A percentile compares a stretch with the other conserved stretches of the same genome.
These are phyloP conservation scores for Suillus weaverae DNA, from an alignment of 768 basidiomycete genomes.

Conservation along the genomic window DNA sequence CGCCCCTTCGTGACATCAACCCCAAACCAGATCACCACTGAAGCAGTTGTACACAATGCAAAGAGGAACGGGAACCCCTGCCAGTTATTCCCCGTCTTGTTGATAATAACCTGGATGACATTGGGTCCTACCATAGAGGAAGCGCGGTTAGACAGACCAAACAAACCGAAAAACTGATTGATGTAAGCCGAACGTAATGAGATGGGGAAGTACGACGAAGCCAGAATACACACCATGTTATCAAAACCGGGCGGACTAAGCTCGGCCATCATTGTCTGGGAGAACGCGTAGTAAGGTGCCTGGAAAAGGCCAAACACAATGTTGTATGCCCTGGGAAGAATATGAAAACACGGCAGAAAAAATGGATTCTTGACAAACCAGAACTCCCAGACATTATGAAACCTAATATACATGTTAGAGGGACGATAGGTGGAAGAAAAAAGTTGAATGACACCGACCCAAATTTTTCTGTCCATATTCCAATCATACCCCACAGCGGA, in stretches of 20 bases:
- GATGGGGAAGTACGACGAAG: neutral
- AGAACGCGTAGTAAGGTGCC: slow-evolving; percentile 85
- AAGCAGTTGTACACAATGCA: slow-evolving; percentile 63
- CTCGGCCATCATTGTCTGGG: slow-evolving; percentile 88
- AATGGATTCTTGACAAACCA: slow-evolving; percentile 47
- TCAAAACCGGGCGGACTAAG: slow-evolving; percentile 86
- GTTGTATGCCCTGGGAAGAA: slow-evolving; percentile 65
- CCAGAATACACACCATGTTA: slow-evolving; percentile 54
- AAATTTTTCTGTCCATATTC: slow-evolving; percentile 74
- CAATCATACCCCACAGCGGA: slow-evolving; percentile 85
- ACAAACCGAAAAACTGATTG: slow-evolving; percentile 79
- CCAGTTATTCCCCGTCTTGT: slow-evolving; percentile 73
- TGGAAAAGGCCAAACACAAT: slow-evolving; percentile 80
- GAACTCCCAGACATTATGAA: slow-evolving; percentile 86
- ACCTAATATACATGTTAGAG: slow-evolving; percentile 36
- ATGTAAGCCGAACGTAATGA: neutral
- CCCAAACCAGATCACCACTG: slow-evolving; percentile 75
- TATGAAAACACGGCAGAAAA: neutral
- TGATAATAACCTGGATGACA: slow-evolving; percentile 81
- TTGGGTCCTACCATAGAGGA: slow-evolving; percentile 89
- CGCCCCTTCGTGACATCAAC: slow-evolving; percentile 66
- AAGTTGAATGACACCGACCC: slow-evolving; percentile 44
- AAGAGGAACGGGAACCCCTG: slow-evolving; percentile 84
- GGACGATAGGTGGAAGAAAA: neutral
- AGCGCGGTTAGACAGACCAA: slow-evolving; percentile 79